Conservation (phyloP, 164 flowering plant species). For the Magnolia officinalis region DNA sequence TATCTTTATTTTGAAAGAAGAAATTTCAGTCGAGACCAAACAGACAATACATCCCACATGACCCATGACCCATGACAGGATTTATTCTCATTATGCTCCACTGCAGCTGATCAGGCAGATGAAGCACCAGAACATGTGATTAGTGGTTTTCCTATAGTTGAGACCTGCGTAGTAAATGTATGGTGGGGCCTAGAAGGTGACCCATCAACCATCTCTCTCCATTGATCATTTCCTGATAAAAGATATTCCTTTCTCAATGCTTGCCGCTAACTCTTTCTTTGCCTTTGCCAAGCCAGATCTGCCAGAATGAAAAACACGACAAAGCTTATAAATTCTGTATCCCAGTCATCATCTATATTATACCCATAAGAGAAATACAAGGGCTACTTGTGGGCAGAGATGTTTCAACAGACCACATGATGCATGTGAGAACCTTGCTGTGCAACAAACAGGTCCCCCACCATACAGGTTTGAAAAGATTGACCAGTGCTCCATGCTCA, state of each 20-base stretch:
- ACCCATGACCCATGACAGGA: neutral
- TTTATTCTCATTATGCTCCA: neutral
- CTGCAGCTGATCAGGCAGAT: neutral
- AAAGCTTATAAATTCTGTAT: neutral
- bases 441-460: neutral
- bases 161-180: neutral
- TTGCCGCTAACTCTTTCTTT: slow-evolving; percentile 75
- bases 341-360: neutral
- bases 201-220: neutral
- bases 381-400: neutral
- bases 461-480: neutral
- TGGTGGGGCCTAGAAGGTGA: neutral
- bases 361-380: neutral
- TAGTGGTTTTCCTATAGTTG: neutral
- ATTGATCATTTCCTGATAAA: slow-evolving; percentile 60
- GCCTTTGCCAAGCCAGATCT: slow-evolving; percentile 93
- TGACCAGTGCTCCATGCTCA: neutral
- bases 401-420: neutral
- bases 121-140: neutral
- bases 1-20: neutral
- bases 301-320: slow-evolving; percentile 5
- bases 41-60: neutral
- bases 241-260: slow-evolving; percentile 83
- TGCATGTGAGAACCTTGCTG: neutral
- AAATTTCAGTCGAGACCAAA: neutral